Base-by-base conservation (phyloP, 208 protist genomes). In the Trypanosoma avium region DNA sequence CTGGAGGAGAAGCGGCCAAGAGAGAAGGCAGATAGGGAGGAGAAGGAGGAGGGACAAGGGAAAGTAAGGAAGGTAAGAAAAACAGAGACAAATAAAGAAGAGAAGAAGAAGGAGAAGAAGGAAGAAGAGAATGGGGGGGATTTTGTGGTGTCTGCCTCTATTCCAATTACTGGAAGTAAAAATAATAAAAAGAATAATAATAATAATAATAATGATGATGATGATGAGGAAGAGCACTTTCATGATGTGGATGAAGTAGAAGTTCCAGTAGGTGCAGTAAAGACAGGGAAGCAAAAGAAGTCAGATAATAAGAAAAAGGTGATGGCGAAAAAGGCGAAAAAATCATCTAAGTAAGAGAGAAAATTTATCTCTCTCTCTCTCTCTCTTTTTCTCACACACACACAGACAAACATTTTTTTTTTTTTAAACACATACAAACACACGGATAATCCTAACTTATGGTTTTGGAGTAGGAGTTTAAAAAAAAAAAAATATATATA, bases 181-280 rank as follows among this genome's bases (percentile, higher is more conserved):
- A n/a, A n/a, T 21, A 57, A 30, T 5, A 47, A 47, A 19, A 47
- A 12, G 4, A 3, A 47, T 12, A 12, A 47, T 4, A 3, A 47
- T 24, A 62, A 70, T 19, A 48, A 54, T 46, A 63, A 70, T 46
- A 70, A 75, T 52, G 77, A 79, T 19, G 75, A 81, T 52, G 73
- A 79, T n/a, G 80, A 80, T 36, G 82, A 92, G 7, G 88, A 89
- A 35, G 84, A 92, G 70, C 78, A 74, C 69, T 88, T 91, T 52
- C 59, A 73, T 32, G 86, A 92, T 60, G 86, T 75, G 27, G 84
- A 91, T 49, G 60, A 62, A 2, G 75, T 79, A 4, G 10, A 52
- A 7, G 61, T 67, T 6, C 54, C 60, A 22, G 36, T 40, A 21
- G 42, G 48, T 3, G 69, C 59, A 12, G 8, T 24, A 29, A 46